Evolutionary conservation across 257 asterid species (phyloP), one percentile per base, ranked within the genome.

Genomic region (Capsicum baccatum): DNA sequence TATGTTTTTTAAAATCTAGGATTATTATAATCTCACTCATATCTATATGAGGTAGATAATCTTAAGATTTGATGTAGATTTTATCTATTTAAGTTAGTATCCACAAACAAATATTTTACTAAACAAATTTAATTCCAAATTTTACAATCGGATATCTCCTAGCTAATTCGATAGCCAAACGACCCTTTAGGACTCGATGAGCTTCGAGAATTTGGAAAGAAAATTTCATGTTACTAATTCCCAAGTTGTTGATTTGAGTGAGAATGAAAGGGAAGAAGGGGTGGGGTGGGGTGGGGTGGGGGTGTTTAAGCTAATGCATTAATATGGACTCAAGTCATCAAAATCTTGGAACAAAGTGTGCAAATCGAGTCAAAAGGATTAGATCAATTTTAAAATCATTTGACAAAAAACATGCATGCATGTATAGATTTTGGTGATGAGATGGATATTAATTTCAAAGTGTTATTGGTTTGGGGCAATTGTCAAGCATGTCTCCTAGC

Each of bases 401-500:
- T 74, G 47, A 1, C 64, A 76, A 76, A 47, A 76, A 76, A 76
- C 44, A 76, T 74, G 81, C 55, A 39, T 76, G 39, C 19, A 76
- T 50, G n/a, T 55, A 76, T 52, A 26, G 64, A n/a, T 54, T 52
- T 54, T 76, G 81, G 81, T 54, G 48, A 76, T 54, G 48, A 52
- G 39, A 33, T 76, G n/a, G 48, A 76, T 42, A 69, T 69, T 69
- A 69, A 69, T 54, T 76, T 26, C 44, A 6, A 19, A 54, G 64
- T 73, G 59, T 48, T 1, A 37, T 37, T 74, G 62, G 62, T 54
- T 76, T 83, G 71, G 59, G 76, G 84, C 88, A 86, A 86, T 68
- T 85, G 60, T 84, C 79, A 70, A 86, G 85, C 85, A 85, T 86
- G 90, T 86, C 89, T 85, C 88, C 86, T 88, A 78, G 84, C 87